These are phyloP conservation scores for Comarum palustre DNA, from an alignment of 306 rosid species.

Conservation along the genomic window DNA sequence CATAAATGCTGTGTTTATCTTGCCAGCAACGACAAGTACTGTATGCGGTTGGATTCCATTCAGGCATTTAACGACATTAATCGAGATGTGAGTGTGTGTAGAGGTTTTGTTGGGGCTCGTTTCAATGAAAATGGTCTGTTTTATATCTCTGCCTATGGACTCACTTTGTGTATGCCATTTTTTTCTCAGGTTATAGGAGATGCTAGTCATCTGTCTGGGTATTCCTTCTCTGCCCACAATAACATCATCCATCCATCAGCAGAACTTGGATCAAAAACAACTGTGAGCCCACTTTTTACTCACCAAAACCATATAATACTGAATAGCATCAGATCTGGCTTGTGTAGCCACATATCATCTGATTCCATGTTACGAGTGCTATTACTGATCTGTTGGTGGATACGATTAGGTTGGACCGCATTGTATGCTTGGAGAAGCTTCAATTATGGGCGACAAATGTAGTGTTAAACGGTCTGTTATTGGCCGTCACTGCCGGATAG, in stretches of 20 bases:
- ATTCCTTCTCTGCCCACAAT: conserved; percentile 85
- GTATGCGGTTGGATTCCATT: conserved; percentile 79
- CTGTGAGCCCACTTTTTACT: conserved; percentile 51
- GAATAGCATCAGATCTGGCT: neutral
- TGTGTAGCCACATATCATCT: neutral
- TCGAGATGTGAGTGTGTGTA: conserved; percentile 74
- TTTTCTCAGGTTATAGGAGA: conserved; percentile 74
- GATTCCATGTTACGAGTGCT: conserved; percentile 16
- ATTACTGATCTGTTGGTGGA: conserved; percentile 24
- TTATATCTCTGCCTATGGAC: conserved; percentile 16
- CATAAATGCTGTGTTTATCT: conserved; percentile 96
- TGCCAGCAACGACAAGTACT: conserved; percentile 70
- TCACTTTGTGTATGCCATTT: conserved; percentile 15
- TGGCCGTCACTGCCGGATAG: conserved; percentile 98
- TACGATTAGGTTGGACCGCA: conserved; percentile 90
- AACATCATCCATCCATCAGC: conserved; percentile 79
- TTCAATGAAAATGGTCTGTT: conserved; percentile 1
- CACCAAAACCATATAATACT: neutral
- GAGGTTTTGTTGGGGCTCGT: conserved; percentile 12
- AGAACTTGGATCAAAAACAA: conserved; percentile 84
- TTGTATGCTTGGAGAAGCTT: conserved; percentile 98
- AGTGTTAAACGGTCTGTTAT: conserved; percentile 93
- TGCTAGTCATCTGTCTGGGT: conserved; percentile 80
- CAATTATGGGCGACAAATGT: conserved; percentile 96
- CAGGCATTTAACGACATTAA: conserved; percentile 88